Evolutionary conservation across 140 eudicot species (phyloP).

Genomic region (Senecio squalidus): DNA sequence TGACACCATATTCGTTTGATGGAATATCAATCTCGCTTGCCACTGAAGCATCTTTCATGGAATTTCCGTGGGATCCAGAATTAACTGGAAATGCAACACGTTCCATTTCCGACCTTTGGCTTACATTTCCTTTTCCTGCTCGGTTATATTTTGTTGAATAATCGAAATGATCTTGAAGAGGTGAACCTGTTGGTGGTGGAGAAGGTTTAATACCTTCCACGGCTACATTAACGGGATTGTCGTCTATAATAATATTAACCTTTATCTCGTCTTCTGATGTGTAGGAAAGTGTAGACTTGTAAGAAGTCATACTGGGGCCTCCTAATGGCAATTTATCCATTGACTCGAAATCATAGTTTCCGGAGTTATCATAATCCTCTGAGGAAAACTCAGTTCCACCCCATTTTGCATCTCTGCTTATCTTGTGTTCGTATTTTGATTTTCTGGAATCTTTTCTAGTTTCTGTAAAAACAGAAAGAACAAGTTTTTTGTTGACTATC

Average conservation of each 20-base stretch:
- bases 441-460: constrained; percentile 21
- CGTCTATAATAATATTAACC: constrained; percentile 20
- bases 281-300: constrained; percentile 43
- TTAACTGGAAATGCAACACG: constrained; percentile 27
- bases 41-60: constrained; percentile 54
- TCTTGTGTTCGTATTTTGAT: constrained; percentile 21
- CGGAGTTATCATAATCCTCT: constrained; percentile 68
- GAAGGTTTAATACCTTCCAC: constrained; percentile 22
- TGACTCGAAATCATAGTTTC: constrained; percentile 63
- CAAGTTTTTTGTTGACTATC: constrained; percentile 45
- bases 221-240: constrained; percentile 30
- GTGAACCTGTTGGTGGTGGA: constrained; percentile 69
- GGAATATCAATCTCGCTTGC: constrained; percentile 89
- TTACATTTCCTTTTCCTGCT: constrained; percentile 56
- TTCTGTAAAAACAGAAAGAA: constrained; percentile 35
- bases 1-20: constrained; percentile 58
- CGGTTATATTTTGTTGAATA: constrained; percentile 56
- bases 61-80: constrained; percentile 29
- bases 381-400: constrained; percentile 64
- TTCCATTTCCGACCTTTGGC: constrained; percentile 51
- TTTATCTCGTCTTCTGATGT: constrained; percentile 57
- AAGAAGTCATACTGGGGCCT: constrained; percentile 40
- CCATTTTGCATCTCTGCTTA: constrained; percentile 30
- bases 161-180: constrained; percentile 75
- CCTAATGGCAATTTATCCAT: constrained; percentile 49